Evolutionary conservation across 1,284 basidiomycete species (phyloP).

Genomic region (Boletus sp.): DNA sequence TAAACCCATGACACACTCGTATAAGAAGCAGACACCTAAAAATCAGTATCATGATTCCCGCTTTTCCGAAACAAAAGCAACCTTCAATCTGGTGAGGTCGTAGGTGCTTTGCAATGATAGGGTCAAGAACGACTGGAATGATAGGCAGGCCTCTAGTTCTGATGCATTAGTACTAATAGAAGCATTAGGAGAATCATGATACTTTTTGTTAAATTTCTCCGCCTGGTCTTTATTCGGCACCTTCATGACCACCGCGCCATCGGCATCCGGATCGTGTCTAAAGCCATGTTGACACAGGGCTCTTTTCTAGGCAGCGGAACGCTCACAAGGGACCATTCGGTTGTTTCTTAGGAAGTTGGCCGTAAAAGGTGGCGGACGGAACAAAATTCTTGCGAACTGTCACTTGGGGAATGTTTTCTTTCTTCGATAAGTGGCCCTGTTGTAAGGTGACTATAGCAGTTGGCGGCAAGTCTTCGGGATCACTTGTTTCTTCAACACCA

Average conservation of each 20-base stretch:
- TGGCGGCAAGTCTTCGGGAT: slow-evolving; percentile 13
- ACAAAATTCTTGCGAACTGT: slow-evolving; percentile 40
- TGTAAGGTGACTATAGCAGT: slow-evolving; percentile 1
- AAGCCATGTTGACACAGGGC: slow-evolving; percentile 17
- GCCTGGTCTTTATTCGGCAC: slow-evolving; percentile 69
- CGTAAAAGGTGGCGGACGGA: slow-evolving; percentile 61
- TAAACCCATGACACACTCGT: slow-evolving; percentile 95
- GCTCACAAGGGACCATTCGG: slow-evolving; percentile 53
- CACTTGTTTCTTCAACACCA: slow-evolving; percentile 31
- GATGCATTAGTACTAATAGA: slow-evolving; percentile 12
- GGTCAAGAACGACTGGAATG: slow-evolving; percentile 92
- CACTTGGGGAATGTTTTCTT: slow-evolving; percentile 26
- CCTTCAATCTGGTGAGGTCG: slow-evolving; percentile 92
- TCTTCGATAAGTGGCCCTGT: slow-evolving; percentile 14
- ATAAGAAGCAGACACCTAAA: slow-evolving; percentile 83
- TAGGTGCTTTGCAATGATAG: slow-evolving; percentile 72
- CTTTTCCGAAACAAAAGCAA: slow-evolving; percentile 17
- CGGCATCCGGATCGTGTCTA: slow-evolving; percentile 69
- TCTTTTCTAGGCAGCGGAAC: background rate
- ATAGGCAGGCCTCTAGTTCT: slow-evolving; percentile 50
- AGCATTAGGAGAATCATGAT: background rate
- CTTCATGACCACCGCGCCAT: slow-evolving; percentile 86
- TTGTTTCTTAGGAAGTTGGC: slow-evolving; percentile 41
- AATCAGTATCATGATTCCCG: slow-evolving; percentile 3
- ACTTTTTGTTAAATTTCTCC: slow-evolving; percentile 71